Base-by-base conservation (phyloP, 495 filamentous ascomycete genomes). In the Penicillium manginii region DNA sequence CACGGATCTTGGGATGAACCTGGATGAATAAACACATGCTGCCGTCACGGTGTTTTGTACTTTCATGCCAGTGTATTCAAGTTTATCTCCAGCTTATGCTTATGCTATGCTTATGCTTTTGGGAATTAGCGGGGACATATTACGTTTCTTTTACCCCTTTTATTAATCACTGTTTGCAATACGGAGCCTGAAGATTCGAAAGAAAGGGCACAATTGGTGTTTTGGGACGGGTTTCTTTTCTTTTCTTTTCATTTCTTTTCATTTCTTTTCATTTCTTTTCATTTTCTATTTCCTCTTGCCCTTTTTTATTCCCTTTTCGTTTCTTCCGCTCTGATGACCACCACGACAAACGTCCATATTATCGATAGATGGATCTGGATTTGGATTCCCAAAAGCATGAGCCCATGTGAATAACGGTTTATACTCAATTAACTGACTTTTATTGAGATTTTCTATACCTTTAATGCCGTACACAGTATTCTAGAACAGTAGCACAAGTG, bases 1-100 rank as follows among this genome's bases (percentile, higher is more conserved):
- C 29, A 58, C 68, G 17, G 68, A 72, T 37, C 67, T 76, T 23
- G 72, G 73, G 15, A 61, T 74, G n/a, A 62, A 43, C 46, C 50
- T 75, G 33, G 59, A 57, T 54, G 58, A 60, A 39, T 50, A 29
- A 57, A 55, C 55, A 54, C 22, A 48, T 61, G 51, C 48, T 12
- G 14, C 42, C 6, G 35, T 37, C 3, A 8, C 1, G 4, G 33
- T 14, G 8, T 54, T 51, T 52, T 31, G 35, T 58, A 14, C 19
- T 26, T 46, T 43, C 55, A 2, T 48, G 17, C 37, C n/a, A n/a
- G n/a, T n/a, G n/a, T n/a, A n/a, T n/a, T n/a, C n/a, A n/a, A 51
- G 43, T 59, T 65, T 17, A 12, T 60, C 15, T 50, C 45, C 42
- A 23, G 58, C 40, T 45, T 43, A 12, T n/a, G 35, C 35, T 39